Conservation (phyloP, 192 early-diverging fungal genomes). For the Phycomyces nitens region DNA sequence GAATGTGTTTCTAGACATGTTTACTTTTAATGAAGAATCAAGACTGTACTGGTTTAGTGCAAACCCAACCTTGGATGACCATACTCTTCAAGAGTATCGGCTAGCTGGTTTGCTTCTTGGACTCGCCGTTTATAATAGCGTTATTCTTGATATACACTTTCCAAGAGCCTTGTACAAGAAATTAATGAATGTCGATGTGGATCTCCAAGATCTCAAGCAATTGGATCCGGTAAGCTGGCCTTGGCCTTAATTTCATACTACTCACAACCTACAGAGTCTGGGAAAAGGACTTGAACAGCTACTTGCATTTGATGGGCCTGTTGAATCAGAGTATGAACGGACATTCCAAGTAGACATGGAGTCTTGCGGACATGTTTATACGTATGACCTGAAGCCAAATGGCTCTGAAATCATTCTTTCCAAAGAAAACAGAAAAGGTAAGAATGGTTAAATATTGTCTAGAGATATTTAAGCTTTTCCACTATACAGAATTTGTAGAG, state of each 20-base stretch:
- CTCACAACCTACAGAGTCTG: slow-evolving; percentile 43
- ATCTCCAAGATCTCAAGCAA: slow-evolving; percentile 69
- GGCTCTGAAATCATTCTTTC: slow-evolving; percentile 66
- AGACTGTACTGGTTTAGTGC: slow-evolving; percentile 83
- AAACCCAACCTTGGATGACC: slow-evolving; percentile 43
- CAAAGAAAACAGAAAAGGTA: slow-evolving; percentile 62
- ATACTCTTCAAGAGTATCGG: slow-evolving; percentile 73
- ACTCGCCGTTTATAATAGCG: slow-evolving; percentile 88
- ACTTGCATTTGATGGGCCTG: slow-evolving; percentile 61
- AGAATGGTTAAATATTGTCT: too few relatives aligned
- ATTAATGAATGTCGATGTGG: slow-evolving; percentile 63
- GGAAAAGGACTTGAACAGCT: slow-evolving; percentile 74
- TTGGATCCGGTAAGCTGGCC: slow-evolving; percentile 60
- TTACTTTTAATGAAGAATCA: slow-evolving; percentile 76
- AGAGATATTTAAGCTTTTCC: too few relatives aligned
- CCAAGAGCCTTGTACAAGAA: slow-evolving; percentile 87
- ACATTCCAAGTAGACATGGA: slow-evolving; percentile 81
- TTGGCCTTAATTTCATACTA: neutral
- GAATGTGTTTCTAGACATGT: slow-evolving; percentile 45
- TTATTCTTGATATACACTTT: slow-evolving; percentile 89
- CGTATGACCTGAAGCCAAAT: slow-evolving; percentile 63
- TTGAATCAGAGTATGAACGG: slow-evolving; percentile 72
- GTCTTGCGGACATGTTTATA: slow-evolving; percentile 54
- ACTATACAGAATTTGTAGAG: slow-evolving; percentile 82
- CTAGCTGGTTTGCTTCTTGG: slow-evolving; percentile 87